Base-by-base conservation (phyloP, 1,284 basidiomycete species). In the Trichosporon faecale region DNA sequence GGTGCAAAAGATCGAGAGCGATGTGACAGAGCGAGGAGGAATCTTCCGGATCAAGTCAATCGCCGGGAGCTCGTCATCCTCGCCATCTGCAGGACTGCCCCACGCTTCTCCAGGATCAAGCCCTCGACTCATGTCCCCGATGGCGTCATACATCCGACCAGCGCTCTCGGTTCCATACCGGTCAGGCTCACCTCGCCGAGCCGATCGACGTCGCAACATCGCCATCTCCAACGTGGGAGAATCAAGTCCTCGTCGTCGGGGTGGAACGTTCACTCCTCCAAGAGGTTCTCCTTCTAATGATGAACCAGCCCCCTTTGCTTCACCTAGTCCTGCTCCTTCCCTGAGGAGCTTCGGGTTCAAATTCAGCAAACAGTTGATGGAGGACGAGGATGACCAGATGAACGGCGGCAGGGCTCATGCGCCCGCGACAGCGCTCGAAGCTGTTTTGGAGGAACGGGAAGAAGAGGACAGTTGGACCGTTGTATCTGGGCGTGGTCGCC, bases 271-370 rank as follows among this genome's bases (percentile, higher is more conserved):
- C 63, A 80, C 79, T 0, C 80, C 81, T 0, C 80, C 79, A 0
- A 73, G 79, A 1, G 78, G 79, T 14, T 66, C 81, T 18, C 78
- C 81, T 1, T 79, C 77, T 0, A 80, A 79, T 1, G 80, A 81
- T 65, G 81, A 82, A 55, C 80, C 78, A 0, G 80, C 79, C 11
- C 76, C 76, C 1, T 66, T 65, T 37, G 64, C 70, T n/a, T 64
- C 67, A 31, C 67, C 64, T 11, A 72, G 46, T 35, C 72, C 65
- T 35, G 75, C 40, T 68, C 77, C 79, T 0, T 74, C 75, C 0
- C 55, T 77, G 7, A 73, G 72, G 29, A 76, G 68, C 21, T 82
- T 82, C 52, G 81, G 82, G 64, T 82, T 82, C 37, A 55, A 66
- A 25, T 35, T 65, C 16, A 63, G 63, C 21, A 65, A 33, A 18